Conservation (phyloP, 179 eudicot species). For the Drosera spatulata region DNA sequence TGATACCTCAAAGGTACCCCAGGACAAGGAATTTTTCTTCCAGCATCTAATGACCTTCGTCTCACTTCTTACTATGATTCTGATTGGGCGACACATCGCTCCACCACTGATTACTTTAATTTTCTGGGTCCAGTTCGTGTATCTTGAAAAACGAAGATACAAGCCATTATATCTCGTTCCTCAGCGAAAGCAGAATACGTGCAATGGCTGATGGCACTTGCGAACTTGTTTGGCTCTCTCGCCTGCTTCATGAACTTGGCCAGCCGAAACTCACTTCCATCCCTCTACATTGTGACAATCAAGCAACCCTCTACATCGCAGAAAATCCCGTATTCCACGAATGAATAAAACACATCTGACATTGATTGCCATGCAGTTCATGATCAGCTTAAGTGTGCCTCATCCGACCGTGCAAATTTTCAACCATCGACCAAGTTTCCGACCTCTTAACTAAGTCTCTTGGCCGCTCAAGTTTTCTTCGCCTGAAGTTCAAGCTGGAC, state of each 20-base stretch:
- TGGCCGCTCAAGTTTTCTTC: background rate
- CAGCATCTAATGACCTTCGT: background rate
- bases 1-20: background rate
- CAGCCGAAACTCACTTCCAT: background rate
- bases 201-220: background rate
- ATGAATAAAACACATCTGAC: background rate
- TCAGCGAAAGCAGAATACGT: background rate
- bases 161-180: background rate
- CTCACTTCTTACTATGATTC: background rate
- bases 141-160: background rate
- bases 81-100: background rate
- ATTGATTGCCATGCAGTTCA: background rate
- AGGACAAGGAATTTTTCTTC: background rate
- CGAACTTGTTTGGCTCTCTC: background rate
- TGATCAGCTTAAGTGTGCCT: background rate
- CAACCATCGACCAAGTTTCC: background rate
- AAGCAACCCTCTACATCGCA: background rate
- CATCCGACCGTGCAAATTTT: background rate
- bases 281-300: background rate
- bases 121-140: background rate
- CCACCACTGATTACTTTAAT: background rate
- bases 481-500: background rate
- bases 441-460: background rate
- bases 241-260: background rate
- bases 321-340: slow-evolving; percentile 1